Conservation (phyloP, 2,329 filamentous ascomycete genomes). For the Onygena corvina region DNA sequence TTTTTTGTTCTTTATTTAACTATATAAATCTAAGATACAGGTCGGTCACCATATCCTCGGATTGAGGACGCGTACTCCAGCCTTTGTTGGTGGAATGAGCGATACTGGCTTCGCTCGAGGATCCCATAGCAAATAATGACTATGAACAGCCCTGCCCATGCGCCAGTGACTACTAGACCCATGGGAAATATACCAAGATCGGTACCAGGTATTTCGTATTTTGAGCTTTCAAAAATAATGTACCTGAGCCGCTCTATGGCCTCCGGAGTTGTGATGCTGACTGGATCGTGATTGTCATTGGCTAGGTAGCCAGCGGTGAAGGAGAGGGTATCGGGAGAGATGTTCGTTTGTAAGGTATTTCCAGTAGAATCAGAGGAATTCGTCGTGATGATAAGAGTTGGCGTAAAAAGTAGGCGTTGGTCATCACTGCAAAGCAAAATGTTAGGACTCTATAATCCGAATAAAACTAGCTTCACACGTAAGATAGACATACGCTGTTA, state of each 20-base stretch:
- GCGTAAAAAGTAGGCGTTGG: conserved; percentile 25
- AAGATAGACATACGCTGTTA: conserved; percentile 19
- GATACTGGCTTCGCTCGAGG: conserved; percentile 23
- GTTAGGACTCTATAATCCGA: background rate
- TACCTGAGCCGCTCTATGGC: conserved; percentile 17
- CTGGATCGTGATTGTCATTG: conserved; percentile 16
- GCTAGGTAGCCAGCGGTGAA: conserved; percentile 27
- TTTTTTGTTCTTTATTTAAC: background rate
- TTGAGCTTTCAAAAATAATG: conserved; percentile 18
- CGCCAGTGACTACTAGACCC: conserved; percentile 24
- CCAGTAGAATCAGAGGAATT: conserved; percentile 14
- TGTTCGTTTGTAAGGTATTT: conserved; percentile 18
- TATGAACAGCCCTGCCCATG: conserved; percentile 25
- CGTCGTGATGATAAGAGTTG: conserved; percentile 25
- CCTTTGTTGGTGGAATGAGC: conserved; percentile 24
- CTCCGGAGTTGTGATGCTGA: conserved; percentile 20
- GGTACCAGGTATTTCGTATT: conserved; percentile 25
- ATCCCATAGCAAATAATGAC: conserved; percentile 26
- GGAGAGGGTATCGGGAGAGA: conserved; percentile 27
- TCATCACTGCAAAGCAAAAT: conserved; percentile 15
- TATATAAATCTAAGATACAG: conserved; percentile 1
- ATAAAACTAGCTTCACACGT: no score
- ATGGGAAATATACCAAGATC: conserved; percentile 23
- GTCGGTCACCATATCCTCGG: background rate
- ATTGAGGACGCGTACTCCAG: conserved; percentile 11